Evolutionary conservation across 2,329 filamentous ascomycete species (phyloP), one percentile per base, ranked within the genome.

Genomic region (Aspergillus caelatus): DNA sequence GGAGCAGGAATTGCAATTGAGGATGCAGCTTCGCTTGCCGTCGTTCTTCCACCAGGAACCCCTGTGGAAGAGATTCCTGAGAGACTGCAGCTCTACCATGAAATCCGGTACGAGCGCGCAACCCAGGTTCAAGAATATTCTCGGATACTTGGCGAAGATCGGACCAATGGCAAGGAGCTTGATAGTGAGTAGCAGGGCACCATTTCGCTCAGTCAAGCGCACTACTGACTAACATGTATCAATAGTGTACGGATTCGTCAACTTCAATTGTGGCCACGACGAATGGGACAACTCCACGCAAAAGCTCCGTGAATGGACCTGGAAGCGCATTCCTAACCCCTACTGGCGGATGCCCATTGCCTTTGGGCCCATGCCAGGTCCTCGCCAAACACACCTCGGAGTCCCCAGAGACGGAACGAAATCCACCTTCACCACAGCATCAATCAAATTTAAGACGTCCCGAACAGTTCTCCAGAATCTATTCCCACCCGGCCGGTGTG

Each of bases 1-100:
- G 88, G 87, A 4, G 88, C 83, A 7, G 86, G 77, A 1, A 77
- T 84, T 48, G 88, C 89, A 0, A 89, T 91, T 32, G 88, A 91
- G 71, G 89, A 91, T 64, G 88, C 84, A 0, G 85, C 82, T 0
- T 81, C 86, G 0, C 72, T 91, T 0, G 82, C 81, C 0, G 82
- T 83, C 1, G 76, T 91, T 0, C 76, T 91, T 0, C 82, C 83
- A 0, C 65, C 66, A 0, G 82, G 81, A 0, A 84, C 82, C 0
- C 62, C 70, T 0, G 66, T 72, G 0, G 73, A 78, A 0, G 83
- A 86, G 0, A 76, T 90, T 0, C 75, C 82, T 0, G 82, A 84
- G 2, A 81, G 88, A 0, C 77, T 91, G 2, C 76, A 79, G 54
- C 77, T 91, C 0, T 89, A 89, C 68, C 78, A 89, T 62, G 75